Base-by-base conservation (phyloP, 2,329 filamentous ascomycete species). In the Pseudocercospora vitis region DNA sequence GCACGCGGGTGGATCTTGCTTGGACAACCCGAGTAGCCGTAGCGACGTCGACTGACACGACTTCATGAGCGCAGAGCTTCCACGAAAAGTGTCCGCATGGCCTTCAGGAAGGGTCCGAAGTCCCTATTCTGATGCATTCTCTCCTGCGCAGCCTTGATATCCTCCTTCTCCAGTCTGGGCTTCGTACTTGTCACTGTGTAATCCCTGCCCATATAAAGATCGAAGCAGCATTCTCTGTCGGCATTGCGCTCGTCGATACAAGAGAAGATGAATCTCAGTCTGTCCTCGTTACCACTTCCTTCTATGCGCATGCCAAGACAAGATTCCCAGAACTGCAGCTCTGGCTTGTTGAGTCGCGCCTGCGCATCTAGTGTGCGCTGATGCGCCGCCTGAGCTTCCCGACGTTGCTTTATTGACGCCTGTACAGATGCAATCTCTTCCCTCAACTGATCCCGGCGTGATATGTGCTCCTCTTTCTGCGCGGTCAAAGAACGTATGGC, bases 241-340 rank as follows among this genome's bases (percentile, higher is more conserved):
- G 89, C 91, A 68, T 94, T 86, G 65, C 84, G 83, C 75, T 95
- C 90, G 68, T 95, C 85, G 40, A 97, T 78, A 70, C 95, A 89
- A 23, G 84, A 88, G 68, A 90, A 99, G 2, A 94, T 82, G 70
- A 99, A 96, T 72, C 92, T 92, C 63, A 99, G 78, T 21, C 88
- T 81, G 72, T 96, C 91, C 58, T 89, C 85, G 12, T 64, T 58
- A 3, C 68, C 67, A 0, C 89, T 88, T 1, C 92, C 92, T 68
- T 97, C 92, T 67, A 99, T 95, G 56, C 87, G 80, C 68, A 97
- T 72, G 54, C 92, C 91, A 55, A 99, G 77, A 69, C 92, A 94
- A 50, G 87, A 87, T 70, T 95, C 88, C 94, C 94, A 99, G 70
- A 97, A 97, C 63, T 91, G 88, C 40, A 99, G 80, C 75, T 99